These are phyloP conservation scores for Tulasnella sp. DNA, from an alignment of 768 basidiomycete species.

Conservation along the genomic window DNA sequence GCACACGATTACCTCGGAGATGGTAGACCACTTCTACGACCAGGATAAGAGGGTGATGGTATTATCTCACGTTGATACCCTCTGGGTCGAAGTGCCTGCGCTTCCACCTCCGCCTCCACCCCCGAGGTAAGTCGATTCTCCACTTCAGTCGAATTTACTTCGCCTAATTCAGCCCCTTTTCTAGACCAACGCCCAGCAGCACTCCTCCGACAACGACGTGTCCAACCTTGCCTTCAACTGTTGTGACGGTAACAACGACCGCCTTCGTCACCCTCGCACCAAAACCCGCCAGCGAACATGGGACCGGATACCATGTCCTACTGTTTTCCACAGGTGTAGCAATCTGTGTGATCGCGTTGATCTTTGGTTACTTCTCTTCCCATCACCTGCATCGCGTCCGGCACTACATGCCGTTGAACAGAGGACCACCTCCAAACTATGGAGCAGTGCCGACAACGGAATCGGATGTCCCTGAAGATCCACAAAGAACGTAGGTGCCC, in stretches of 20 bases:
- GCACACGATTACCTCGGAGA: conserved; percentile 2
- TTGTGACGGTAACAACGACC: neutral
- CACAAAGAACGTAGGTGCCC: neutral
- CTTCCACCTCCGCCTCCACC: neutral
- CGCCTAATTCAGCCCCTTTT: neutral
- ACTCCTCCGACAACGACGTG: neutral
- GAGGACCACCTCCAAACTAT: neutral
- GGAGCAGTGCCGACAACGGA: neutral
- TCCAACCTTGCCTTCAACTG: neutral
- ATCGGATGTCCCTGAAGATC: neutral
- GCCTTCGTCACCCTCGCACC: neutral
- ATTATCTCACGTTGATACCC: neutral
- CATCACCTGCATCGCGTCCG: neutral
- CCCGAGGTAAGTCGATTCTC: neutral
- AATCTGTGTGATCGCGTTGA: neutral
- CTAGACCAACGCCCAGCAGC: neutral
- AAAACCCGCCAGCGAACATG: neutral
- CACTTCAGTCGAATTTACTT: neutral
- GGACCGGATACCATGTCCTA: neutral
- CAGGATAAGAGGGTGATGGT: neutral
- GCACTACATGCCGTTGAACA: neutral
- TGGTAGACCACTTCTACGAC: conserved; percentile 9
- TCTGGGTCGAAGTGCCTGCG: neutral
- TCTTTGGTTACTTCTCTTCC: neutral
- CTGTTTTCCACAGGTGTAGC: neutral